Percentiles rank a stretch among this genome's conserved stretches.
These are phyloP conservation scores for Quillaja saponaria DNA, from an alignment of 306 rosid genomes.

Conservation along the genomic window DNA sequence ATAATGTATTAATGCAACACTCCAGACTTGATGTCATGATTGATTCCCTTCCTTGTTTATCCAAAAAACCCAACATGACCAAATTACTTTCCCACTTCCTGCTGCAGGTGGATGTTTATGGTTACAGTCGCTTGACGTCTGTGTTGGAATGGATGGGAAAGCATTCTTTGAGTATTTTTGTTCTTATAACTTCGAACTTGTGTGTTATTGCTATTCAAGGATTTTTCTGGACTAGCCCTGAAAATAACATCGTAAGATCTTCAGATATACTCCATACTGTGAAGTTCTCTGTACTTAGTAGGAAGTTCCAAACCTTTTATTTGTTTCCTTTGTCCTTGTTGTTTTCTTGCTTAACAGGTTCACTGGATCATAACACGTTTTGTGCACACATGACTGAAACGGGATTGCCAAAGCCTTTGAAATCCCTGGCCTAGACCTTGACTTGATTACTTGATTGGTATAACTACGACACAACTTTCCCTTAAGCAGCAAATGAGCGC, in stretches of 20 bases:
- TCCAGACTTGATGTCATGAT: neutral
- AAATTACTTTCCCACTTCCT: conserved; percentile 19
- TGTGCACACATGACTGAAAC: conserved; percentile 38
- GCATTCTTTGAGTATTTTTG: conserved; percentile 72
- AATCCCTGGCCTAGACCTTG: too few relatives aligned
- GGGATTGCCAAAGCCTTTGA: too few relatives aligned
- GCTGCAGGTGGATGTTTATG: conserved; percentile 71
- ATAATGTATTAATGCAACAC: too few relatives aligned
- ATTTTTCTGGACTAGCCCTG: conserved; percentile 60
- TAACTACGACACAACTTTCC: too few relatives aligned
- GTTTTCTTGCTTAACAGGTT: conserved; percentile 47
- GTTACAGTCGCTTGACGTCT: conserved; percentile 54
- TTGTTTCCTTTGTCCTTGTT: conserved; percentile 1
- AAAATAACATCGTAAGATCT: conserved; percentile 71
- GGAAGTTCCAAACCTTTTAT: neutral
- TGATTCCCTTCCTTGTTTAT: too few relatives aligned
- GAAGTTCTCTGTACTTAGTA: neutral
- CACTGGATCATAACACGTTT: conserved; percentile 64
- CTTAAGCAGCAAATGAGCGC: too few relatives aligned
- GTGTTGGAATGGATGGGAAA: conserved; percentile 88
- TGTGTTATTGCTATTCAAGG: conserved; percentile 71
- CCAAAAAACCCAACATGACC: neutral
- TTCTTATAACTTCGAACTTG: conserved; percentile 71
- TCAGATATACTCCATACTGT: neutral
- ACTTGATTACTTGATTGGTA: too few relatives aligned